Conservation (phyloP, 2,329 filamentous ascomycete species). For the Metarhizium anisopliae region DNA sequence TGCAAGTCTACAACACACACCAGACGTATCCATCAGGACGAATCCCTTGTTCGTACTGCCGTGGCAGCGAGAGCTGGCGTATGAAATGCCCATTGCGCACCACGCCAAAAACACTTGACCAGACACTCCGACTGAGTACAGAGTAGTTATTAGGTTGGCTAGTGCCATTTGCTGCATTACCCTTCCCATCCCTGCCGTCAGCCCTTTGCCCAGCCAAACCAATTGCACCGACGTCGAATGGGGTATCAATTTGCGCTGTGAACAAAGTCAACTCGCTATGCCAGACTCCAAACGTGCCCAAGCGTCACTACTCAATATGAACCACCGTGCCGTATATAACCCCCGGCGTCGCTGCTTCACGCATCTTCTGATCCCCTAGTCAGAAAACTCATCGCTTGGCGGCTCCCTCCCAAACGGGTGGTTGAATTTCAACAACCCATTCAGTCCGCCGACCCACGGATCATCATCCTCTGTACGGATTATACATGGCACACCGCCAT, state of each 20-base stretch:
- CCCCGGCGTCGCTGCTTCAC: background rate
- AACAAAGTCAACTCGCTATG: background rate
- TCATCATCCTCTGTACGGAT: conserved; percentile 73
- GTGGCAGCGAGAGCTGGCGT: too few relatives aligned
- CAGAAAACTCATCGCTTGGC: conserved; percentile 18
- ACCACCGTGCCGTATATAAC: background rate
- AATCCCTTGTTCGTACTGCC: too few relatives aligned
- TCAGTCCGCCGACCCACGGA: conserved; percentile 93
- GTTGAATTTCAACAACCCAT: conserved; percentile 92
- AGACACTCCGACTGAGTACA: too few relatives aligned
- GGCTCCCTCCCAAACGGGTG: conserved; percentile 69
- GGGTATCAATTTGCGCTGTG: background rate
- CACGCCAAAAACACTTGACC: too few relatives aligned
- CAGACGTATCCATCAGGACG: too few relatives aligned
- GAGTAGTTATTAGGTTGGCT: too few relatives aligned
- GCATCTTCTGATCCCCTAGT: conserved; percentile 10
- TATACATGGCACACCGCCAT: conserved; percentile 84
- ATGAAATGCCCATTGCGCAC: too few relatives aligned
- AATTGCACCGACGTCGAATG: too few relatives aligned
- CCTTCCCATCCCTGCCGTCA: too few relatives aligned
- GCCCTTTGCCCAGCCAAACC: too few relatives aligned
- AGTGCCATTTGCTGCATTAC: too few relatives aligned
- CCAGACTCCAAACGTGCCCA: background rate
- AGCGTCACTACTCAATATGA: background rate
- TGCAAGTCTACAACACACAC: too few relatives aligned